Percentiles rank a stretch among this genome's conserved stretches.
Conservation (phyloP, 2,329 filamentous ascomycete genomes). For the Drechmeria coniospora region DNA sequence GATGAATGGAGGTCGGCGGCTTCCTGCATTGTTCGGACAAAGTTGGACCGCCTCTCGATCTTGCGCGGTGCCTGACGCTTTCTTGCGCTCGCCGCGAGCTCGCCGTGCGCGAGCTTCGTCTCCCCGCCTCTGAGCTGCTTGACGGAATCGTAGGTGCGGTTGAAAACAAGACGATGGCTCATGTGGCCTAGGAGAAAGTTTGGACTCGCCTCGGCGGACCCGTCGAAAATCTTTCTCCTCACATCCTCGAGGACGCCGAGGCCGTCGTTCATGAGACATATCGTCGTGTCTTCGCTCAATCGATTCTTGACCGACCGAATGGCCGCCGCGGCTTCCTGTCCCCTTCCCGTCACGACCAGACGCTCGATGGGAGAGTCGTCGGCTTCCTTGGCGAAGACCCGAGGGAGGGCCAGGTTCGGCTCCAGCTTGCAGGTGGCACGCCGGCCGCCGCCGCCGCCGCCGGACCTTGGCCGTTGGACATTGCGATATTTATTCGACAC, state of each 20-base stretch:
- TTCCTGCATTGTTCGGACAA: slow-evolving; percentile 9
- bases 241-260: slow-evolving; percentile 73
- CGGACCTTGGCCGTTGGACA: slow-evolving; percentile 10
- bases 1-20: slow-evolving; percentile 10
- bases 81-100: slow-evolving; percentile 2
- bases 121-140: slow-evolving; percentile 19
- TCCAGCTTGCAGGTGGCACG: slow-evolving; percentile 8
- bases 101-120: slow-evolving; percentile 14
- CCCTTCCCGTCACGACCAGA: slow-evolving; percentile 48
- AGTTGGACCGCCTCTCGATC: slow-evolving; percentile 7
- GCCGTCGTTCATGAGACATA: slow-evolving; percentile 67
- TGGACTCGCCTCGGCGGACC: slow-evolving; percentile 48
- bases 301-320: slow-evolving; percentile 47
- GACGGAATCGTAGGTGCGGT: slow-evolving; percentile 23
- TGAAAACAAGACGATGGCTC: slow-evolving; percentile 28
- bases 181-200: slow-evolving; percentile 59
- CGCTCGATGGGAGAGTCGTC: slow-evolving; percentile 46
- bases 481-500: slow-evolving; percentile 16
- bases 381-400: slow-evolving; percentile 6
- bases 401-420: slow-evolving; percentile 7
- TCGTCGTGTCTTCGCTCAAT: slow-evolving; percentile 50
- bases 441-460: slow-evolving; percentile 8
- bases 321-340: slow-evolving; percentile 39
- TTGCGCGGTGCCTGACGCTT: slow-evolving; percentile 6
- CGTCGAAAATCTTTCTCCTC: slow-evolving; percentile 53